Base-by-base conservation (phyloP, 2,329 filamentous ascomycete genomes). In the Xylaria sp. region DNA sequence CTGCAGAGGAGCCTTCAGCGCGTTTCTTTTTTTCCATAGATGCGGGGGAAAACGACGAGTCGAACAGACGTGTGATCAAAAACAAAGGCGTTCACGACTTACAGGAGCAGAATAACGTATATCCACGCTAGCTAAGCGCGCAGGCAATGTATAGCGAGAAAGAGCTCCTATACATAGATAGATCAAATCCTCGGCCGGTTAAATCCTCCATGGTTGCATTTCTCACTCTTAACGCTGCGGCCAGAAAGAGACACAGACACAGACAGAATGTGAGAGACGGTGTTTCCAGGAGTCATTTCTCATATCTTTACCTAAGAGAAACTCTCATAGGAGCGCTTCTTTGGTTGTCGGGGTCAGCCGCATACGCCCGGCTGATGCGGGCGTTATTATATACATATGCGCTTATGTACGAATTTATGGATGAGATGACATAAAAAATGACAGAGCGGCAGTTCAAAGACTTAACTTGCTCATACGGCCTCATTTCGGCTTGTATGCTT, bases 241-340 rank as follows among this genome's bases (percentile, higher is more conserved):
- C 23, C 15, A 46, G 18, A 46, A 13, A 18, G 41, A 7, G 18
- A 18, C 5, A 8, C 13, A 44, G 1, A n/a, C 13, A 44, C 6
- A n/a, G 7, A 46, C 23, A 25, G 23, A 25, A 25, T 25, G 23
- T 25, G 25, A 55, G 2, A 31, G 23, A 8, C 2, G 20, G 34
- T 6, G 23, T 13, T 31, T 50, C 2, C 20, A 23, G 44, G 28
- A 46, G 57, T 37, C 8, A 25, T 25, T 44, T 68, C 61, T 63
- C 41, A 39, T 31, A 15, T 12, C 31, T 46, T 69, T 69, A 69
- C 63, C 44, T 69, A 69, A 69, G 25, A 66, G 63, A 66, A 69
- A 69, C 41, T 58, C 54, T 56, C 51, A 63, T 44, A 55, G 63
- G 52, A 50, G 56, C 63, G 63, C 56, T 39, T 66, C 63, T 37